phyloP scores from a whole-genome alignment of 1,284 basidiomycete genomes.

The Irpex sp. region DNA sequence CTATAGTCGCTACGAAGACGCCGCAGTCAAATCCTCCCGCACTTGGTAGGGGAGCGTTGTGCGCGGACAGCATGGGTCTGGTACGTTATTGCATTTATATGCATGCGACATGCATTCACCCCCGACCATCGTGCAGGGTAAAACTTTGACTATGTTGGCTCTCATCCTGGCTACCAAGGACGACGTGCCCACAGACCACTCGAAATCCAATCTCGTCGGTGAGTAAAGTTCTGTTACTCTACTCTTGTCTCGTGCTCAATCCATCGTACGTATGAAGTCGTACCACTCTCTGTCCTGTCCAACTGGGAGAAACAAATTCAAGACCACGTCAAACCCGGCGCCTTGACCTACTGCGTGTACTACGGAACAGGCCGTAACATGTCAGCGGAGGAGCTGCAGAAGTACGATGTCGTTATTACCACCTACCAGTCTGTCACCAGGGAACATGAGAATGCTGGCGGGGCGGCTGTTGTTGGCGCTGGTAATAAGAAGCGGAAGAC shows the following conservation, averaged over 20 bases:
- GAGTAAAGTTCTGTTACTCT: constrained; percentile 15
- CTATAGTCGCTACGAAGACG: constrained; percentile 69
- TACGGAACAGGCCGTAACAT: constrained; percentile 65
- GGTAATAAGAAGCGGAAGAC: constrained; percentile 54
- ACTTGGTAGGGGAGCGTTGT: constrained; percentile 78
- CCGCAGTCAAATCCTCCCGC: constrained; percentile 60
- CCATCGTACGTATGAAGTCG: constrained; percentile 56
- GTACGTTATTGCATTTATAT: constrained; percentile 21
- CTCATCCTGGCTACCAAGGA: constrained; percentile 71
- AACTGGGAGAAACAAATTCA: constrained; percentile 89
- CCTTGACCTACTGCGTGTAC: constrained; percentile 59
- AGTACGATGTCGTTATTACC: constrained; percentile 82
- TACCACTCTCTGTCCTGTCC: constrained; percentile 80
- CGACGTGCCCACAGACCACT: constrained; percentile 52
- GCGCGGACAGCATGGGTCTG: constrained; percentile 86
- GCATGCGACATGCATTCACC: too few species aligned
- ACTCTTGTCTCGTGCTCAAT: too few species aligned
- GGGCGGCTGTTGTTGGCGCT: constrained; percentile 23
- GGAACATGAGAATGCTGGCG: constrained; percentile 34
- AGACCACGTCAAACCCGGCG: constrained; percentile 63
- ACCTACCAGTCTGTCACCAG: constrained; percentile 74
- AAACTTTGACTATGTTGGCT: constrained; percentile 79
- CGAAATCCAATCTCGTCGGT: constrained; percentile 74
- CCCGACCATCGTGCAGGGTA: constrained; percentile 45
- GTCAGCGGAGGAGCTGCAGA: constrained; percentile 51